Conservation (phyloP, 2,329 filamentous ascomycete species). For the Torrubiellomyces zombiae region DNA sequence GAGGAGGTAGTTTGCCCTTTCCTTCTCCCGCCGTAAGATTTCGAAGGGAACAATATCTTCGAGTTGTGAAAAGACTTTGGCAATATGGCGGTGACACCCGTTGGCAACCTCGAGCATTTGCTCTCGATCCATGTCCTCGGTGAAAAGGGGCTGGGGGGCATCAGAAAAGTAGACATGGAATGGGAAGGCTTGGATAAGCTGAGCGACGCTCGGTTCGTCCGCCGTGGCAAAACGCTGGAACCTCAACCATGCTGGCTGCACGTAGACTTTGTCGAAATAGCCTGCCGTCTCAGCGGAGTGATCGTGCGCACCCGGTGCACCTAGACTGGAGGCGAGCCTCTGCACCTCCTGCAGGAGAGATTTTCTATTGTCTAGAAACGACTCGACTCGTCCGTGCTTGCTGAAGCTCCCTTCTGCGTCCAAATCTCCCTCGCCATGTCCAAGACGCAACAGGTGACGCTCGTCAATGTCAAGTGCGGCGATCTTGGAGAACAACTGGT, state of each 20-base stretch:
- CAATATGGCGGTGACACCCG: constrained; percentile 78
- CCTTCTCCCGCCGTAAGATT: constrained; percentile 70
- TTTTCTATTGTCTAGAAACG: constrained; percentile 77
- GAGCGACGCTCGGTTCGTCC: constrained; percentile 36
- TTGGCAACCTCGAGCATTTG: constrained; percentile 57
- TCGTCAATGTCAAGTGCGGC: constrained; percentile 92
- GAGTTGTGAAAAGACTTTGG: constrained; percentile 79
- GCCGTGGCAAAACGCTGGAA: constrained; percentile 48
- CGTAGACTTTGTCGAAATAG: constrained; percentile 88
- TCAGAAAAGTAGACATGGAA: constrained; percentile 79
- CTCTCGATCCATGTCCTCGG: constrained; percentile 45
- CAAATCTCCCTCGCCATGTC: constrained; percentile 89
- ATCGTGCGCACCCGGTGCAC: constrained; percentile 82
- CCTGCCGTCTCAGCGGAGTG: constrained; percentile 93
- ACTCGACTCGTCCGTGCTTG: constrained; percentile 89
- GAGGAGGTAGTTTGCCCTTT: constrained; percentile 91
- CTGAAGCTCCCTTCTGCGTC: constrained; percentile 76
- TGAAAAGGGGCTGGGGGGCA: constrained; percentile 74
- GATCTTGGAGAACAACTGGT: constrained; percentile 96
- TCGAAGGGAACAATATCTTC: constrained; percentile 92
- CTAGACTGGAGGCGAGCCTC: constrained; percentile 68
- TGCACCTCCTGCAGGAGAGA: constrained; percentile 68
- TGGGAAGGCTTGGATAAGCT: constrained; percentile 62
- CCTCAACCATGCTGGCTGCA: constrained; percentile 74
- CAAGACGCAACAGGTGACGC: constrained; percentile 77